Evolutionary conservation across 805 yeast genomes (phyloP).

Genomic region (Sugiyamaella lignohabitans): DNA sequence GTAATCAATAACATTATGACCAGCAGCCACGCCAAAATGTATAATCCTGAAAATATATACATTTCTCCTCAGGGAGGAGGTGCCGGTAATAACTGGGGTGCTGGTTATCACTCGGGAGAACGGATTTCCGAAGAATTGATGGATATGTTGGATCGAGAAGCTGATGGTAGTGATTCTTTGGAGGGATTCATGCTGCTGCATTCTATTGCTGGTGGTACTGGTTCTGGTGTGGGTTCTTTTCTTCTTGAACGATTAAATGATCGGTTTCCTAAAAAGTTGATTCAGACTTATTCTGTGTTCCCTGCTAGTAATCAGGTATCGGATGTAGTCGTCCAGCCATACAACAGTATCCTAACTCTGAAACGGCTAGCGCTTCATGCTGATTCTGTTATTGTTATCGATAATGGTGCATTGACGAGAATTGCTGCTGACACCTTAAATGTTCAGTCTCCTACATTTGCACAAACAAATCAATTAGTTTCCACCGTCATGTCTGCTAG

Average conservation of each 20-base stretch:
- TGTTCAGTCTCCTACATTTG: slow-evolving; percentile 56
- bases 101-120: slow-evolving; percentile 75
- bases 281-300: slow-evolving; percentile 81
- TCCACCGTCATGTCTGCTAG: slow-evolving; percentile 77
- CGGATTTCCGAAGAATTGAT: slow-evolving; percentile 63
- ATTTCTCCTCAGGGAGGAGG: slow-evolving; percentile 79
- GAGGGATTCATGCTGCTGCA: slow-evolving; percentile 89
- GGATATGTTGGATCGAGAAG: slow-evolving; percentile 80
- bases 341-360: slow-evolving; percentile 78
- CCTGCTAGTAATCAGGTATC: slow-evolving; percentile 74
- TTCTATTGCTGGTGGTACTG: slow-evolving; percentile 98
- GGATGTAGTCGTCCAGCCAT: slow-evolving; percentile 98
- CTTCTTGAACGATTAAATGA: slow-evolving; percentile 74
- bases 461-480: slow-evolving; percentile 77
- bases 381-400: slow-evolving; percentile 84
- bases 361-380: slow-evolving; percentile 76
- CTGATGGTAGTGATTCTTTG: slow-evolving; percentile 81
- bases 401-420: slow-evolving; percentile 74
- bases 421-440: slow-evolving; percentile 61
- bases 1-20: slow-evolving; percentile 62
- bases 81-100: slow-evolving; percentile 95
- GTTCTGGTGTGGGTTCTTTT: slow-evolving; percentile 88
- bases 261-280: slow-evolving; percentile 71
- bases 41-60: slow-evolving; percentile 78
- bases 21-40: slow-evolving; percentile 50